These are phyloP conservation scores for Sclerotinia sclerotiorum DNA, from an alignment of 2,329 filamentous ascomycete species.

Conservation along the genomic window DNA sequence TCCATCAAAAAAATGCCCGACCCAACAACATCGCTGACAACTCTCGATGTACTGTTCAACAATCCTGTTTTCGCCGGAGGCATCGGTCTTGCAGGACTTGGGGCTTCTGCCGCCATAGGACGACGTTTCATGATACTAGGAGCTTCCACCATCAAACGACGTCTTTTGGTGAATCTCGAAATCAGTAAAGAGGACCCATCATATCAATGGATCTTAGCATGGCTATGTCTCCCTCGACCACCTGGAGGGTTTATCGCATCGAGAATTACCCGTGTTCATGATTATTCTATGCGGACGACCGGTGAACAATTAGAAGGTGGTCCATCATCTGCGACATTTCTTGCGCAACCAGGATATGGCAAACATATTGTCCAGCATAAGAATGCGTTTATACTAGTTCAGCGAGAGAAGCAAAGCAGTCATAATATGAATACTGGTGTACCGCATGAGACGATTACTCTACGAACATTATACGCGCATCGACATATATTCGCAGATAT, in stretches of 20 bases:
- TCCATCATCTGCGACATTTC: constrained; percentile 74
- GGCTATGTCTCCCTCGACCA: constrained; percentile 83
- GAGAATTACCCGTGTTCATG: constrained; percentile 59
- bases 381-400: constrained; percentile 83
- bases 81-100: constrained; percentile 87
- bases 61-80: constrained; percentile 69
- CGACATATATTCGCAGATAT: constrained; percentile 87
- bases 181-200: constrained; percentile 92
- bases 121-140: constrained; percentile 73
- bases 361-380: constrained; percentile 84
- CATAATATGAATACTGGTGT: constrained; percentile 79
- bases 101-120: constrained; percentile 75
- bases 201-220: constrained; percentile 91
- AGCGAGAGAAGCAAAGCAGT: constrained; percentile 80
- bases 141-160: constrained; percentile 73
- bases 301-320: constrained; percentile 65
- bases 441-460: constrained; percentile 89
- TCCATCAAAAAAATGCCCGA: constrained; percentile 12
- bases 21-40: constrained; percentile 39
- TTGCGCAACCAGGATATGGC: constrained; percentile 87
- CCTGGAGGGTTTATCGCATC: constrained; percentile 48
- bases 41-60: constrained; percentile 59
- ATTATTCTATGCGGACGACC: constrained; percentile 57
- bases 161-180: constrained; percentile 91
- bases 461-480: constrained; percentile 88